Evolutionary conservation across 1,284 basidiomycete species (phyloP), one percentile per base, ranked within the genome.

Genomic region (Cryptococcus amylolentus): DNA sequence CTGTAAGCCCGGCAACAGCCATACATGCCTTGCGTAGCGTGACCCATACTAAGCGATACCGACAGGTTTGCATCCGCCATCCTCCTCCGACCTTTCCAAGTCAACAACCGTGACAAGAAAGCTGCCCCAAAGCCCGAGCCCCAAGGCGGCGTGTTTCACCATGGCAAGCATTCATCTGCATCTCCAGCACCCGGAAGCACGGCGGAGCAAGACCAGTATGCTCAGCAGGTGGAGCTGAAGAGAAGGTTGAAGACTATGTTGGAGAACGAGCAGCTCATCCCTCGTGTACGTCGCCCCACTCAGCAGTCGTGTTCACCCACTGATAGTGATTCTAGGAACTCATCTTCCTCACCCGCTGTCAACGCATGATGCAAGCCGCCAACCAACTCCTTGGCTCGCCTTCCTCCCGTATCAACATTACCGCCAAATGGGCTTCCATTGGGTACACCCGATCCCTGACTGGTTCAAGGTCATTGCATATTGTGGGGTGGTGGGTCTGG

Each of bases 391-490:
- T 91, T 27, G 88, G 88, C 23, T 88, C 88, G 2, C 90, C 90
- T 0, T 87, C 90, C 1, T 91, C 92, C 66, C 84, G 91, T 20
- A 86, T 94, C 73, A 91, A 89, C 71, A 87, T 91, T 53, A 89
- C 86, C 0, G 89, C 87, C 1, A 82, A 82, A 71, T 80, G 78
- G 77, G 80, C 80, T 2, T 69, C 76, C 0, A 71, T 66, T 35
- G 79, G 80, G 0, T 78, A 71, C 63, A 58, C 71, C 53, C 58
- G 84, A 4, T 79, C 80, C 0, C 85, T 88, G 78, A 76, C 76
- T 42, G 82, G 78, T 49, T 81, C 82, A 52, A 66, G 83, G 10
- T 76, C 75, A 4, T 62, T 79, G 8, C 50, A 50, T 5, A 46
- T 51, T 3, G 65, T 77, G 40, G 78, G 76, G 12, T 52, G 79